A percentile compares a stretch with the other conserved stretches of the same genome.
These are phyloP conservation scores for Kazachstania africana DNA, from an alignment of 805 yeast genomes.

Conservation along the genomic window DNA sequence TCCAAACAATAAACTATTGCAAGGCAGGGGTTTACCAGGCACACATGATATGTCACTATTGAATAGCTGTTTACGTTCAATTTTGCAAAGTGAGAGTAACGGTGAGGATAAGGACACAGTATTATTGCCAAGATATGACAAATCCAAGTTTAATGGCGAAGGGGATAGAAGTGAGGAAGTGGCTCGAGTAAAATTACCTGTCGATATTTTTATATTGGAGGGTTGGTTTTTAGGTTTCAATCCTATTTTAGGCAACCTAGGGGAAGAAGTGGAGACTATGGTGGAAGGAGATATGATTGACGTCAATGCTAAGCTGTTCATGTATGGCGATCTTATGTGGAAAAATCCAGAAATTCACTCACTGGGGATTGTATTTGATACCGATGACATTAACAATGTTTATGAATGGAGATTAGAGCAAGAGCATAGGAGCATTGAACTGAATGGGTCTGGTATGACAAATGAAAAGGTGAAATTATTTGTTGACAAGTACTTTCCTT, in stretches of 20 bases:
- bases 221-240: slow-evolving; percentile 90
- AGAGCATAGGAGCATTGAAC: slow-evolving; percentile 18
- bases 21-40: slow-evolving; percentile 87
- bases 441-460: slow-evolving; percentile 67
- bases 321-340: slow-evolving; percentile 35
- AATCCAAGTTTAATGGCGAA: slow-evolving; percentile 53
- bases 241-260: slow-evolving; percentile 27
- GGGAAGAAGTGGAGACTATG: slow-evolving; percentile 8
- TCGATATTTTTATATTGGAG: slow-evolving; percentile 67
- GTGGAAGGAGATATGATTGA: slow-evolving; percentile 21
- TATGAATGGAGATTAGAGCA: slow-evolving; percentile 71
- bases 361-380: slow-evolving; percentile 47
- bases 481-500: slow-evolving; percentile 79
- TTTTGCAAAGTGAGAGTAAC: slow-evolving; percentile 26
- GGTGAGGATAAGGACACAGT: slow-evolving; percentile 22
- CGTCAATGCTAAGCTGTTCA: slow-evolving; percentile 41
- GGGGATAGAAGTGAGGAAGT: slow-evolving; percentile 56
- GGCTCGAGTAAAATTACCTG: slow-evolving; percentile 24
- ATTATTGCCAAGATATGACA: slow-evolving; percentile 63
- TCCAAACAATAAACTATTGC: slow-evolving; percentile 42
- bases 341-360: slow-evolving; percentile 44
- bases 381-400: slow-evolving; percentile 50
- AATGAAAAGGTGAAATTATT: slow-evolving; percentile 56
- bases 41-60: slow-evolving; percentile 60
- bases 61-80: slow-evolving; percentile 11